phyloP scores from a whole-genome alignment of 192 early-diverging fungal species.

The Thamnidium elegans region DNA sequence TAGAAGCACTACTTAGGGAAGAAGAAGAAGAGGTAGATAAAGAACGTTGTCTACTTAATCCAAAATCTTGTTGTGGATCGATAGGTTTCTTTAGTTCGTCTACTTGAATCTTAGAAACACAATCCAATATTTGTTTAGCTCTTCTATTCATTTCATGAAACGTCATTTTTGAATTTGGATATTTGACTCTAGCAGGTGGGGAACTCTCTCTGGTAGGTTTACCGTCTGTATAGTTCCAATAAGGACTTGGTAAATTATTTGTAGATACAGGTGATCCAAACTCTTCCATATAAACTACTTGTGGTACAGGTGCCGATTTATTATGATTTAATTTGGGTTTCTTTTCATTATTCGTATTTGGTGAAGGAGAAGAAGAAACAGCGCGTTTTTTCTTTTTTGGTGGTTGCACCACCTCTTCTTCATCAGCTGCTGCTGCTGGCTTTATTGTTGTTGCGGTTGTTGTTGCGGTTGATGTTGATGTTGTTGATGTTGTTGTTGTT shows the following conservation, averaged over 20 bases:
- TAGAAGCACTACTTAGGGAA: conserved; percentile 34
- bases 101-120: conserved; percentile 47
- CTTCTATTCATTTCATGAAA: conserved; percentile 65
- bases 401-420: background rate
- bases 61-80: background rate
- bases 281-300: background rate
- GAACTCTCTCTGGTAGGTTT: conserved; percentile 19
- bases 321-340: background rate
- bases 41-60: background rate
- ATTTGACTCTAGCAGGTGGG: conserved; percentile 49
- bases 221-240: conserved; percentile 7
- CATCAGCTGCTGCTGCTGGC: background rate
- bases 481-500: conserved; percentile 20
- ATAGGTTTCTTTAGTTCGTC: conserved; percentile 3
- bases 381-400: background rate
- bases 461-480: conserved; percentile 12
- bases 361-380: background rate
- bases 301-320: background rate
- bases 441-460: conserved; percentile 1
- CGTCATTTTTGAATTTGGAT: conserved; percentile 50
- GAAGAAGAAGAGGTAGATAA: conserved; percentile 7
- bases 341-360: background rate
- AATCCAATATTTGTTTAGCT: conserved; percentile 62
- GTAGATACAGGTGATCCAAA: background rate
- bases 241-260: background rate